These are phyloP conservation scores for Oryza glumipatula DNA, from an alignment of 176 grass and related monocot species.

Conservation along the genomic window DNA sequence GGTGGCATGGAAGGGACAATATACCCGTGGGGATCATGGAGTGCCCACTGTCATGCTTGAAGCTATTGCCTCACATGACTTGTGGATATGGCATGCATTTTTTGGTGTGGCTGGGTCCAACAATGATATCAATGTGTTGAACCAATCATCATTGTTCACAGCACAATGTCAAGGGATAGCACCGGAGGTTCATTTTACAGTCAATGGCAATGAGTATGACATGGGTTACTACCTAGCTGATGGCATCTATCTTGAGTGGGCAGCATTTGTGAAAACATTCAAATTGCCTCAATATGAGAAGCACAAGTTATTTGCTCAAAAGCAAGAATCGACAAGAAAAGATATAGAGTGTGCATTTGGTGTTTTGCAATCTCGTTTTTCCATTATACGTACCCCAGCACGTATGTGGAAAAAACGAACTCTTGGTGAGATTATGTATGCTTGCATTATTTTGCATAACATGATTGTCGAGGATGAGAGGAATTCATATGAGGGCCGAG, in stretches of 20 bases:
- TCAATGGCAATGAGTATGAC: background rate
- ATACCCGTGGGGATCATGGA: too few relatives aligned
- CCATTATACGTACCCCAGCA: background rate
- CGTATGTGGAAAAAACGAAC: background rate
- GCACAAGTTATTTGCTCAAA: too few relatives aligned
- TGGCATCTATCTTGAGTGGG: background rate
- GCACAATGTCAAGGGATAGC: background rate
- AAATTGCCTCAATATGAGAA: background rate
- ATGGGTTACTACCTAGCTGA: background rate
- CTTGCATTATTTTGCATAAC: too few relatives aligned
- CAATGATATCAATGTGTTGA: too few relatives aligned
- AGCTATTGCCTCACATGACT: too few relatives aligned
- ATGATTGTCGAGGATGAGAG: too few relatives aligned
- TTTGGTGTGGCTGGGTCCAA: too few relatives aligned
- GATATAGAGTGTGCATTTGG: conserved; percentile 11
- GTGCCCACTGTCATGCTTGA: too few relatives aligned
- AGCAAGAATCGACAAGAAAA: background rate
- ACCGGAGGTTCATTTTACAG: background rate
- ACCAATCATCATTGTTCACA: background rate
- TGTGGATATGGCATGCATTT: background rate
- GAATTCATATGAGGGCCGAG: too few relatives aligned
- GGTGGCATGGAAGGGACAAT: too few relatives aligned
- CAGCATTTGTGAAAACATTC: background rate
- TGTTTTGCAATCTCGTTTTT: background rate
- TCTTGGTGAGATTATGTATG: background rate